Conservation (phyloP, 768 basidiomycete genomes). For the Boletus sensibilis region DNA sequence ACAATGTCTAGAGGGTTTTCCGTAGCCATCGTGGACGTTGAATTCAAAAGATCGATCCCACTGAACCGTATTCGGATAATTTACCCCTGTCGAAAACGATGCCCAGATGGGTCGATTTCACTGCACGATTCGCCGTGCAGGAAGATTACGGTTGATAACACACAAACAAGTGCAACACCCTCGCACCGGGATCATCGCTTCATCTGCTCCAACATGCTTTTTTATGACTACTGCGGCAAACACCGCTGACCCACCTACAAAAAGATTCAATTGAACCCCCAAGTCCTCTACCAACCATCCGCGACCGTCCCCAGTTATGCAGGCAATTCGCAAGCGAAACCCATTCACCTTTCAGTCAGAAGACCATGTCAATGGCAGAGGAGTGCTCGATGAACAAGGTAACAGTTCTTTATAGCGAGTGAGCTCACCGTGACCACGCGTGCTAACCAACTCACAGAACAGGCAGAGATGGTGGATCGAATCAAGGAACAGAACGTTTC, state of each 20-base stretch:
- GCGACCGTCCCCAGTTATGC: constrained; percentile 16
- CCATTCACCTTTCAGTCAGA: constrained; percentile 43
- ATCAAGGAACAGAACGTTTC: constrained; percentile 45
- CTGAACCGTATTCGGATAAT: constrained; percentile 9
- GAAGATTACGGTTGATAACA: background rate
- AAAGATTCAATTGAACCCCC: background rate
- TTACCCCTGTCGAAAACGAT: constrained; percentile 10
- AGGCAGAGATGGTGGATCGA: constrained; percentile 53
- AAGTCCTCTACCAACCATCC: background rate
- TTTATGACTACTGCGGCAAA: background rate
- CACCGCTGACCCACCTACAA: constrained; percentile 10
- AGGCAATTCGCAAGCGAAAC: constrained; percentile 42
- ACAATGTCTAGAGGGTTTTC: constrained; percentile 31
- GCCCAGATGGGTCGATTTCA: background rate
- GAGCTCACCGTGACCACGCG: background rate
- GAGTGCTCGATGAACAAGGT: constrained; percentile 57
- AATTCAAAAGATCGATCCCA: background rate
- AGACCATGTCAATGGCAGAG: constrained; percentile 28
- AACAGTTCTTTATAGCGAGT: background rate
- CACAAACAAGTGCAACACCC: constrained; percentile 24
- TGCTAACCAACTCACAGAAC: constrained; percentile 43
- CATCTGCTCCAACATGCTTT: background rate
- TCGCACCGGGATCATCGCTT: constrained; percentile 8
- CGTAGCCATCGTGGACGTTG: constrained; percentile 19
- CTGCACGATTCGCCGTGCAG: background rate